These are phyloP conservation scores for Penicillium brevicompactum DNA, from an alignment of 2,329 filamentous ascomycete genomes.

Conservation along the genomic window DNA sequence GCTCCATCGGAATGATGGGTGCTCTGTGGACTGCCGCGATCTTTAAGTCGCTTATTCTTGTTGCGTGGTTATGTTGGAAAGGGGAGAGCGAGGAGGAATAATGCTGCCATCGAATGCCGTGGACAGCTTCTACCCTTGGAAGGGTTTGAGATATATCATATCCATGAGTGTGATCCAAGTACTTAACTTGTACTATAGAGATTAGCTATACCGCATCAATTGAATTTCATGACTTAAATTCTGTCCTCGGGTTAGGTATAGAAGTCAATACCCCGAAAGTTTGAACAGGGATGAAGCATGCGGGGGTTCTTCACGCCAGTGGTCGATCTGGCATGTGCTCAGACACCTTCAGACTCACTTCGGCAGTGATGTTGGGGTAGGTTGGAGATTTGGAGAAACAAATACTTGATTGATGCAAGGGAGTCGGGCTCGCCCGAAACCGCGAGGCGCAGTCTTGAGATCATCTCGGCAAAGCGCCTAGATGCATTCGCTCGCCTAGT, in stretches of 20 bases:
- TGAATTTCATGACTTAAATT: too few species aligned
- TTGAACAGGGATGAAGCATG: too few species aligned
- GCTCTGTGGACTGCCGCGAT: slow-evolving; percentile 63
- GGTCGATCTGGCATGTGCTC: not conserved
- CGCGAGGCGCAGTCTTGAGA: not conserved
- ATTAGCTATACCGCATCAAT: too few species aligned
- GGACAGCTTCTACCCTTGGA: not conserved
- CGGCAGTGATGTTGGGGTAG: not conserved
- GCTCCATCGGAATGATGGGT: slow-evolving; percentile 52
- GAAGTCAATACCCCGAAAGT: too few species aligned
- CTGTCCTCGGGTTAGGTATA: too few species aligned
- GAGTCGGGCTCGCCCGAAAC: not conserved
- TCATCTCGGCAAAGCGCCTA: not conserved
- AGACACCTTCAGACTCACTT: not conserved
- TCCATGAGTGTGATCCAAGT: too few species aligned
- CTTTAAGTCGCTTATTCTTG: slow-evolving; percentile 59
- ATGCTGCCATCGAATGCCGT: not conserved
- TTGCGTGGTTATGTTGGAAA: slow-evolving; percentile 65
- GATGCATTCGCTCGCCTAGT: not conserved
- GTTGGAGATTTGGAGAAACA: not conserved
- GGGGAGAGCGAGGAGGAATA: slow-evolving; percentile 34
- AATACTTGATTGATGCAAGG: not conserved
- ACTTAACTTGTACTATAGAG: too few species aligned
- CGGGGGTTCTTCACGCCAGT: not conserved
- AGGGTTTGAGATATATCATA: too few species aligned